Base-by-base conservation (phyloP, 306 rosid genomes). In the Cicer chorassanicum region DNA sequence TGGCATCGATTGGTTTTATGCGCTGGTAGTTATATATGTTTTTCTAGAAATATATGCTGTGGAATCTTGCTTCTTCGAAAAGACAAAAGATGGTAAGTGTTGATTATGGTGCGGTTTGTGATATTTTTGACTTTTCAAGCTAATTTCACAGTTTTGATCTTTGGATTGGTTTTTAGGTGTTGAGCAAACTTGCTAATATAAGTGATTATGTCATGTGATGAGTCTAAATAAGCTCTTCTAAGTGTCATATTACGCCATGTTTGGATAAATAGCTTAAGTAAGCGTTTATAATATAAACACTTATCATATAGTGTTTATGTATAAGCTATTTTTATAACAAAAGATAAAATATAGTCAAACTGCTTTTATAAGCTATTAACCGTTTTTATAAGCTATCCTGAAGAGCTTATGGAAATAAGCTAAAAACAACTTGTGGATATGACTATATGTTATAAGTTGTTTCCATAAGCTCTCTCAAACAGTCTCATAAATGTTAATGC, bases 61-160 rank as follows among this genome's bases (percentile, higher is more conserved):
- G 54, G 65, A 18, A 44, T 40, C 46, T 46, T 77, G 71, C 72
- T 43, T 21, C n/a, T 4, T 29, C n/a, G 67, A 18, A 59, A 72
- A 59, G 68, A 66, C 67, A 51, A 10, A 72, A 68, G n/a, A 62
- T 38, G 67, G 65, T 18, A 67, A 67, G 8, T 60, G 56, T 44
- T 65, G 45, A 67, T 50, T 48, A 51, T 42, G 61, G 16, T 36
- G 48, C 1, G 53, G 59, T 44, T 64, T 36, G 50, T 75, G 45
- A 72, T 70, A 75, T 24, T 68, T 44, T 45, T 4, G 18, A 15
- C 36, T 41, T 68, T 56, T 75, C 2, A 0, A 63, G 46, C 8
- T 81, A 68, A 75, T 51, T 71, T 55, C 44, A 48, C 29, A 1
- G 44, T 64, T 77, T 77, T 72, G 19, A 12, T 72, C 12, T 41